These are phyloP conservation scores for Candida sakaeoensis DNA, from an alignment of 805 yeast species.

Conservation along the genomic window DNA sequence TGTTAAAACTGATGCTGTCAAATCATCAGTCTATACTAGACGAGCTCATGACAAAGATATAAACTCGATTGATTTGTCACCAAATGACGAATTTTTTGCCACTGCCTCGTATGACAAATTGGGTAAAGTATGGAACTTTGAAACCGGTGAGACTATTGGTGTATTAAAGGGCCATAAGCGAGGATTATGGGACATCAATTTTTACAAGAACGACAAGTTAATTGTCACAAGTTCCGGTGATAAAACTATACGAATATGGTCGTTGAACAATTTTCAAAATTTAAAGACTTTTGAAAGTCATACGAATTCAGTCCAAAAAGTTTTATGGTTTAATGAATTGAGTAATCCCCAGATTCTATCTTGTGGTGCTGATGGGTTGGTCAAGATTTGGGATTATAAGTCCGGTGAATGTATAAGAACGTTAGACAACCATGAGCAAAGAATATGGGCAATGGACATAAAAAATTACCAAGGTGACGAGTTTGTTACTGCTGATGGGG, in stretches of 20 bases:
- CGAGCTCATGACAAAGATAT: slow-evolving; percentile 97
- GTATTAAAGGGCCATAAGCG: slow-evolving; percentile 86
- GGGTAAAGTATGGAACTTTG: slow-evolving; percentile 84
- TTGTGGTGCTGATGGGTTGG: slow-evolving; percentile 91
- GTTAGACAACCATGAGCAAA: slow-evolving; percentile 84
- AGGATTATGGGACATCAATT: slow-evolving; percentile 89
- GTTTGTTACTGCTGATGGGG: slow-evolving; percentile 89
- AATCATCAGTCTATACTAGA: slow-evolving; percentile 79
- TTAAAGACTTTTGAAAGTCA: slow-evolving; percentile 88
- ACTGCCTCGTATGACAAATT: slow-evolving; percentile 93
- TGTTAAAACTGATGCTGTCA: slow-evolving; percentile 35
- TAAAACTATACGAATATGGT: slow-evolving; percentile 87
- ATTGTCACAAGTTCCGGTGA: slow-evolving; percentile 90
- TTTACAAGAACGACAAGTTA: slow-evolving; percentile 74
- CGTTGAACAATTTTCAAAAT: slow-evolving; percentile 71
- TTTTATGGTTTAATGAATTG: slow-evolving; percentile 55
- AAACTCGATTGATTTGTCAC: slow-evolving; percentile 84
- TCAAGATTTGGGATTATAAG: slow-evolving; percentile 83
- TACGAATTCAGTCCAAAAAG: slow-evolving; percentile 86
- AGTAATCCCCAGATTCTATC: slow-evolving; percentile 61
- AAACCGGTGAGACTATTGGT: slow-evolving; percentile 83
- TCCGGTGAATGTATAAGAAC: slow-evolving; percentile 77
- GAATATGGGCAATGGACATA: slow-evolving; percentile 86
- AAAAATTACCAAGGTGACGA: slow-evolving; percentile 50
- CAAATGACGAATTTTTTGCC: slow-evolving; percentile 83